Conservation (phyloP, 805 yeast genomes). For the Kuraishia hungarica region DNA sequence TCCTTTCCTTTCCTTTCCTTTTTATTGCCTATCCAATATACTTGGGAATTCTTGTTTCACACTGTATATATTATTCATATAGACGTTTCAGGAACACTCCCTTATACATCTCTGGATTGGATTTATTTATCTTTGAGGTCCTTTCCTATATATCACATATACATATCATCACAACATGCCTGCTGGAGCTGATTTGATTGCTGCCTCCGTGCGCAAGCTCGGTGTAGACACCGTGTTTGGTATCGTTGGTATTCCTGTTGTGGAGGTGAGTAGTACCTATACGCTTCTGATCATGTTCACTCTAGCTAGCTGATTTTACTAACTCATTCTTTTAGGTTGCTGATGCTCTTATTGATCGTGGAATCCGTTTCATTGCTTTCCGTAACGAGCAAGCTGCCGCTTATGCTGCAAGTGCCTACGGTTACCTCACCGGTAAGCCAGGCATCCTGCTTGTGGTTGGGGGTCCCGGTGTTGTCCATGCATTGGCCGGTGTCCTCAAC, state of each 20-base stretch:
- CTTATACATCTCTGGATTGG: not conserved
- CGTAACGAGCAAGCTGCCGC: slow-evolving; percentile 71
- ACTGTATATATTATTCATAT: not conserved
- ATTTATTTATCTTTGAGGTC: not conserved
- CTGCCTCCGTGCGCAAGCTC: slow-evolving; percentile 33
- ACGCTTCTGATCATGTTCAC: no score
- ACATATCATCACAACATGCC: slow-evolving; percentile 1
- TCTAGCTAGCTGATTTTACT: not conserved
- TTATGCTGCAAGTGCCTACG: slow-evolving; percentile 67
- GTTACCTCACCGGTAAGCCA: slow-evolving; percentile 55
- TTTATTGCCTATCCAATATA: no score
- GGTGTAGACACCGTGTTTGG: slow-evolving; percentile 58
- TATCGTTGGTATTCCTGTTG: slow-evolving; percentile 69
- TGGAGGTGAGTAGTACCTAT: slow-evolving; percentile 31
- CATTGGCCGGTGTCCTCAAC: slow-evolving; percentile 58
- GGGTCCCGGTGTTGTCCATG: slow-evolving; percentile 68
- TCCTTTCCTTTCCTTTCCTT: not conserved
- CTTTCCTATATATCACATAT: not conserved
- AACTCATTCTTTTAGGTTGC: slow-evolving; percentile 28
- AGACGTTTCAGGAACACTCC: not conserved
- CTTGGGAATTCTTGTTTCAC: no score
- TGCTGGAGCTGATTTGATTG: slow-evolving; percentile 40
- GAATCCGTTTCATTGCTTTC: slow-evolving; percentile 50
- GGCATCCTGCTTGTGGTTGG: slow-evolving; percentile 67
- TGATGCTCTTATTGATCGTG: slow-evolving; percentile 44